A percentile compares a stretch with the other conserved stretches of the same genome.
These are phyloP conservation scores for Aspergillus bertholletiae DNA, from an alignment of 495 filamentous ascomycete genomes.

Conservation along the genomic window DNA sequence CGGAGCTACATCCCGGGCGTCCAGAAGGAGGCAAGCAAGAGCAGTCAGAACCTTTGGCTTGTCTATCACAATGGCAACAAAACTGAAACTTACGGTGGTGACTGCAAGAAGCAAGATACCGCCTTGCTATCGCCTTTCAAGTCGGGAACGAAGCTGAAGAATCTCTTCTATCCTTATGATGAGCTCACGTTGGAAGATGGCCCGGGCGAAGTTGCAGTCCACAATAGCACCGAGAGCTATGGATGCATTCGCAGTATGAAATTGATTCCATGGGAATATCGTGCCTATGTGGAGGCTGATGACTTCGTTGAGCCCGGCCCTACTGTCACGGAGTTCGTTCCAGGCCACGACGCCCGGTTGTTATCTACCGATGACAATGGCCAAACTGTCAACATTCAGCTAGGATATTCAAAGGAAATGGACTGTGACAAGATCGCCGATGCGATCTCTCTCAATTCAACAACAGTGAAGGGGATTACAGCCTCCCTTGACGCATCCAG, in stretches of 20 bases:
- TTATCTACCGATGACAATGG: conserved; percentile 44
- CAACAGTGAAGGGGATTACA: conserved; percentile 35
- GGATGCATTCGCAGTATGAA: conserved; percentile 56
- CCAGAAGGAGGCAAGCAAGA: conserved; percentile 48
- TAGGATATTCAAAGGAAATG: conserved; percentile 61
- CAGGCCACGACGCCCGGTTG: conserved; percentile 61
- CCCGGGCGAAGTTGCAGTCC: conserved; percentile 36
- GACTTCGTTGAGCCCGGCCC: conserved; percentile 50
- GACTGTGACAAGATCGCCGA: conserved; percentile 53
- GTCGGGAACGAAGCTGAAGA: conserved; percentile 55
- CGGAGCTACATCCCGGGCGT: conserved; percentile 47
- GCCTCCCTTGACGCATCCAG: conserved; percentile 39
- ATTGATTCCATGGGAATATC: conserved; percentile 57
- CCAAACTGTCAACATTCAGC: conserved; percentile 41
- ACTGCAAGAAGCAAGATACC: conserved; percentile 47
- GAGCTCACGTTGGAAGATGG: conserved; percentile 44
- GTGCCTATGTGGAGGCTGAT: conserved; percentile 56
- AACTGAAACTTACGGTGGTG: conserved; percentile 53
- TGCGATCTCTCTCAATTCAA: conserved; percentile 51
- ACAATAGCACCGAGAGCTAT: conserved; percentile 41
- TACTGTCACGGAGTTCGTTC: conserved; percentile 62
- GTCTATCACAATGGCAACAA: conserved; percentile 62
- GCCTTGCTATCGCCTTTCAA: conserved; percentile 59
- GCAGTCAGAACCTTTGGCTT: conserved; percentile 60
- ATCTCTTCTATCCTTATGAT: conserved; percentile 63